These are phyloP conservation scores for Ammopiptanthus mongolicus DNA, from an alignment of 306 rosid genomes.

Conservation along the genomic window DNA sequence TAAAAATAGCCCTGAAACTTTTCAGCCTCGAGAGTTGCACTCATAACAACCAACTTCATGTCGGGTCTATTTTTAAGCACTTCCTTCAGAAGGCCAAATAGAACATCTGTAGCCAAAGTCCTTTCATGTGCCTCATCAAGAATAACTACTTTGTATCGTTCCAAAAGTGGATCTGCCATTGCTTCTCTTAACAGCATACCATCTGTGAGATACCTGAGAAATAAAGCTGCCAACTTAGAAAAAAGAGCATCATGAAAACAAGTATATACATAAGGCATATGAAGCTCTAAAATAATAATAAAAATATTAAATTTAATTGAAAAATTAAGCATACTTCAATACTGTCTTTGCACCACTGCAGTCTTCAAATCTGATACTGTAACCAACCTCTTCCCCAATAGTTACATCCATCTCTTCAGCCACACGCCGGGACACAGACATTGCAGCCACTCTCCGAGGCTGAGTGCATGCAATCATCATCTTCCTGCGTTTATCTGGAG, in stretches of 20 bases:
- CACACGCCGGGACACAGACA: conserved; percentile 97
- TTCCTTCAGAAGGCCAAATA: conserved; percentile 90
- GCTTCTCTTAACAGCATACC: conserved; percentile 97
- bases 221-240: neutral
- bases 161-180: conserved; percentile 89
- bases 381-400: conserved; percentile 96
- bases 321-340: conserved; percentile 56
- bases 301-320: neutral
- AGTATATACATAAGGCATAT: neutral
- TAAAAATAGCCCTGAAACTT: conserved; percentile 84
- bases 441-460: conserved; percentile 95
- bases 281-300: neutral
- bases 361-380: conserved; percentile 91
- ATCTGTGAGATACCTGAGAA: conserved; percentile 75
- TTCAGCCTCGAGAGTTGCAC: conserved; percentile 97
- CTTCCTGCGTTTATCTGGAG: conserved; percentile 73
- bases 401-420: conserved; percentile 97
- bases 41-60: conserved; percentile 85
- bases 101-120: conserved; percentile 90
- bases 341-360: conserved; percentile 85
- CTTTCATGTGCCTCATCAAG: conserved; percentile 98
- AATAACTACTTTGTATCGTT: conserved; percentile 74
- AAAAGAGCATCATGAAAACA: neutral
- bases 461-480: conserved; percentile 92
- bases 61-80: conserved; percentile 82